Evolutionary conservation across 768 basidiomycete species (phyloP).

Genomic region (Tylopilus rubrobrunneus): DNA sequence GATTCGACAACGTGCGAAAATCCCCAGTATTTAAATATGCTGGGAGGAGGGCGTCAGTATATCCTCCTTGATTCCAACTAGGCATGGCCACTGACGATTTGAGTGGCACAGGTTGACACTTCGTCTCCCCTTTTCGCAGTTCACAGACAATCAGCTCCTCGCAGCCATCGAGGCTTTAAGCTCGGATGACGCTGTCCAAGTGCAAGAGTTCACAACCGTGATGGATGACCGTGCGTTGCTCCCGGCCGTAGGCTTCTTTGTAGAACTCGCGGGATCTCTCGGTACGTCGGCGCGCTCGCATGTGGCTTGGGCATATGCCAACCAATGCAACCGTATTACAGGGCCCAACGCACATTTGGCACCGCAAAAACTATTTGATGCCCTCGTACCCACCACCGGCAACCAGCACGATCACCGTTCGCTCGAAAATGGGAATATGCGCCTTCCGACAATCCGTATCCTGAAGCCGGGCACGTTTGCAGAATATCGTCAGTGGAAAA

Average conservation of each 20-base stretch:
- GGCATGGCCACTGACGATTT: neutral
- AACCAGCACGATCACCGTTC: neutral
- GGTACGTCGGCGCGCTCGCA: neutral
- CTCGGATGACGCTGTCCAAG: constrained; percentile 2
- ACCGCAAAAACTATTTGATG: no score
- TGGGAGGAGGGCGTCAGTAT: neutral
- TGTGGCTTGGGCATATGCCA: neutral
- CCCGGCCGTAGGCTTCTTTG: neutral
- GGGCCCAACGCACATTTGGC: constrained; percentile 5
- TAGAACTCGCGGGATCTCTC: no score
- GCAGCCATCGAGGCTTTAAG: neutral
- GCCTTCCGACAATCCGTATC: neutral
- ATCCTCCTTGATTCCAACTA: no score
- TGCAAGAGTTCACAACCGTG: neutral
- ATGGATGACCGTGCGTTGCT: constrained; percentile 11
- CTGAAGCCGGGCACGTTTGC: neutral
- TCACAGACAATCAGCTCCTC: constrained; percentile 12
- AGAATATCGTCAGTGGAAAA: constrained; percentile 16
- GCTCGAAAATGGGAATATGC: neutral
- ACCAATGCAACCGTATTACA: neutral
- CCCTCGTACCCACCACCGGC: neutral
- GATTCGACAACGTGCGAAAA: no score
- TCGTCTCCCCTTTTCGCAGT: neutral
- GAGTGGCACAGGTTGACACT: constrained; percentile 5
- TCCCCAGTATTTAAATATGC: no score